A percentile compares a stretch with the other conserved stretches of the same genome.
Conservation (phyloP, 257 asterid genomes). For the Parsonsia alboflavescens region DNA sequence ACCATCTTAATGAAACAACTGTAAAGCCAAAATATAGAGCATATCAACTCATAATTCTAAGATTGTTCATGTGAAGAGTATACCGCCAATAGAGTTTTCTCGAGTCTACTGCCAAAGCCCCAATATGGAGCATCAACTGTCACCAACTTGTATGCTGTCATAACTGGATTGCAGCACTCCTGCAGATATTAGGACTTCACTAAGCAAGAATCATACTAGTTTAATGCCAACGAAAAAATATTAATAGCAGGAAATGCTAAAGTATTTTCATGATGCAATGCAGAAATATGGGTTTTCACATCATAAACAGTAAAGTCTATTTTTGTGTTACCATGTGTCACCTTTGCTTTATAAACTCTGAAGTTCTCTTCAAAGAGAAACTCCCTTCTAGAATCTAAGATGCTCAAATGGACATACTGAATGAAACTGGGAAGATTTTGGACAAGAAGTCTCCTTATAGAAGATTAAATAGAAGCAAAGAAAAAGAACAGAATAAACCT, state of each 20-base stretch:
- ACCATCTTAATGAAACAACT: not conserved
- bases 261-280: not conserved
- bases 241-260: not conserved
- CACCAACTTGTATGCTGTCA: conserved; percentile 93
- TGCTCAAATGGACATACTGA: not conserved
- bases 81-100: conserved; percentile 79
- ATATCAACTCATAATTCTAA: not conserved
- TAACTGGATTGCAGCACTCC: conserved; percentile 70
- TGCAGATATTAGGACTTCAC: conserved; percentile 22
- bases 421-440: not conserved
- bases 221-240: not conserved
- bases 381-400: not conserved
- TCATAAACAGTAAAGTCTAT: not conserved
- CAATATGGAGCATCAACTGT: conserved; percentile 80
- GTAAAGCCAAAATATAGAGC: not conserved
- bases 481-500: not conserved
- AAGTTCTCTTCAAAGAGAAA: not conserved
- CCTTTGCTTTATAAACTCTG: not conserved
- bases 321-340: not conserved
- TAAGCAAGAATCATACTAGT: not conserved
- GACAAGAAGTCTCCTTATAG: not conserved
- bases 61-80: conserved; percentile 14
- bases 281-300: not conserved
- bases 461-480: not conserved
- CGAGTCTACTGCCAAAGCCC: conserved; percentile 82